Evolutionary conservation across 2,329 filamentous ascomycete species (phyloP).

Genomic region (Amylocarpus encephaloides): DNA sequence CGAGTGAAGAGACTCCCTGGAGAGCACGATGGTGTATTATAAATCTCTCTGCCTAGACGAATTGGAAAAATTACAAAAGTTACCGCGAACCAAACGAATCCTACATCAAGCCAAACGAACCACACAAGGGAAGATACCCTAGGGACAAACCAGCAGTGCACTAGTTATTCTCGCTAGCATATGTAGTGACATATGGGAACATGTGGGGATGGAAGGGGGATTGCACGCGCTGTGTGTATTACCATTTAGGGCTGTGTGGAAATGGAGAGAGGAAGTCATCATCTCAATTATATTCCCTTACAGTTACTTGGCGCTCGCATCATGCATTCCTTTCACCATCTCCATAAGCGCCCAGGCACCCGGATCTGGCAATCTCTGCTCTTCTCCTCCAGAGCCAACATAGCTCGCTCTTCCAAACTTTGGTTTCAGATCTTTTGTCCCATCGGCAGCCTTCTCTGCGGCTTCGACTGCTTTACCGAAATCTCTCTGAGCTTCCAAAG

Average conservation of each 20-base stretch:
- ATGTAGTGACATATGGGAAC: too few relatives aligned
- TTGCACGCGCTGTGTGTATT: too few relatives aligned
- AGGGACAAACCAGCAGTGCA: too few relatives aligned
- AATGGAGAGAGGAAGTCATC: not conserved
- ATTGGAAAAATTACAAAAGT: not conserved
- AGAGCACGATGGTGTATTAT: constrained; percentile 79
- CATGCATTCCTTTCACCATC: constrained; percentile 21
- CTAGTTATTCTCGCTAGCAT: too few relatives aligned
- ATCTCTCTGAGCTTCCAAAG: constrained; percentile 33
- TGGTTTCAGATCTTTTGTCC: constrained; percentile 48
- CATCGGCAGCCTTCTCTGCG: constrained; percentile 42
- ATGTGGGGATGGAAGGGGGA: too few relatives aligned
- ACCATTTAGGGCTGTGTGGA: too few relatives aligned
- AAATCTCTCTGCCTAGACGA: constrained; percentile 7
- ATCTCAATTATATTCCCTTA: not conserved
- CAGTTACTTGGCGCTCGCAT: constrained; percentile 9
- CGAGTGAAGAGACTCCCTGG: constrained; percentile 83
- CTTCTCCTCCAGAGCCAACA: constrained; percentile 40
- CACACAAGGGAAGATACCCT: too few relatives aligned
- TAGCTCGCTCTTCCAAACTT: constrained; percentile 49
- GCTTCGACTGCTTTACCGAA: constrained; percentile 41
- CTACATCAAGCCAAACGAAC: too few relatives aligned
- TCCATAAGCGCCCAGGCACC: constrained; percentile 45
- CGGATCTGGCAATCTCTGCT: constrained; percentile 45
- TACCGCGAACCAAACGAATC: too few relatives aligned